Conservation (phyloP, 2,329 filamentous ascomycete species). For the Mycosphaerella arachidis region DNA sequence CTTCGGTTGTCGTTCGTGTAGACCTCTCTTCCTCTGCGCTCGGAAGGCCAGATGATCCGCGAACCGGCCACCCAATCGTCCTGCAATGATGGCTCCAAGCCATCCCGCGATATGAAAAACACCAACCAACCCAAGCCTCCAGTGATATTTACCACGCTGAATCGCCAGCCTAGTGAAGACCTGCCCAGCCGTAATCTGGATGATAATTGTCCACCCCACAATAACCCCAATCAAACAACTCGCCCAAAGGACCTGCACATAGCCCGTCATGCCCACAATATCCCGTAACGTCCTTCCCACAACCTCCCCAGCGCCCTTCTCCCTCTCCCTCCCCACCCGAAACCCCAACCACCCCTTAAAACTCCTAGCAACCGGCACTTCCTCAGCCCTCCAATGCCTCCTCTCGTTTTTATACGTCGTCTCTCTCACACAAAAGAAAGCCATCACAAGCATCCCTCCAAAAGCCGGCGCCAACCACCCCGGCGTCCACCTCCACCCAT, state of each 20-base stretch:
- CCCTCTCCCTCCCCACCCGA: background rate
- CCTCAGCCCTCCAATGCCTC: background rate
- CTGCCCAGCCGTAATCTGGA: slow-evolving; percentile 24
- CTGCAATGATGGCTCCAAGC: slow-evolving; percentile 21
- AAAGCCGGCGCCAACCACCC: slow-evolving; percentile 27
- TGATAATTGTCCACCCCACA: slow-evolving; percentile 28
- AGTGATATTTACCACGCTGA: slow-evolving; percentile 14
- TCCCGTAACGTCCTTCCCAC: slow-evolving; percentile 20
- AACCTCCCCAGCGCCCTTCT: background rate
- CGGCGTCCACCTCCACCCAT: slow-evolving; percentile 28
- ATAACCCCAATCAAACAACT: slow-evolving; percentile 23
- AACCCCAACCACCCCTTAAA: background rate
- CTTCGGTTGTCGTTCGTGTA: background rate
- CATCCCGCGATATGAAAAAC: slow-evolving; percentile 24
- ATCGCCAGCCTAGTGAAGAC: slow-evolving; percentile 12
- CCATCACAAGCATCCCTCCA: slow-evolving; percentile 24
- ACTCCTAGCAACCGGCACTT: background rate
- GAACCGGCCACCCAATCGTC: slow-evolving; percentile 27
- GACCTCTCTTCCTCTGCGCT: slow-evolving; percentile 14
- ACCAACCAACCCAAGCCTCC: slow-evolving; percentile 20
- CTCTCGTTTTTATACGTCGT: slow-evolving; percentile 17
- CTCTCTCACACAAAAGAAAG: slow-evolving; percentile 26
- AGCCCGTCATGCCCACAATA: slow-evolving; percentile 22
- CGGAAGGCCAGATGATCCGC: slow-evolving; percentile 28
- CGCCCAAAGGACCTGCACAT: slow-evolving; percentile 24